Conservation (phyloP, 768 basidiomycete genomes). For the Xerocomellus chrysenteron region DNA sequence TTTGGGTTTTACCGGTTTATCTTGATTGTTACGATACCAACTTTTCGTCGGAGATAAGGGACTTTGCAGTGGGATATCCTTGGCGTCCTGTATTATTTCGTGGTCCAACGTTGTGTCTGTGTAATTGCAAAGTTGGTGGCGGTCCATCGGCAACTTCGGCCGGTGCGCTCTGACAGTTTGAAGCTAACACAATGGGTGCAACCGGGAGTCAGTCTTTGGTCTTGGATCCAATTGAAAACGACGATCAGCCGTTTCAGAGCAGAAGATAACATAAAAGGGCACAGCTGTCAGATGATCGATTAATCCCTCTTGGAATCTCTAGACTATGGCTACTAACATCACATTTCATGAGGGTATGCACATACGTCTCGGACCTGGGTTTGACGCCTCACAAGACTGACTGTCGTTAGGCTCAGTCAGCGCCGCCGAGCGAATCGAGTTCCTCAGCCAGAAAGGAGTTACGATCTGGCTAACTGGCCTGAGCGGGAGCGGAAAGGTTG, state of each 20-base stretch:
- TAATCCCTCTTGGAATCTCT: neutral
- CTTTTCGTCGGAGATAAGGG: slow-evolving; percentile 14
- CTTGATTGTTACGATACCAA: slow-evolving; percentile 15
- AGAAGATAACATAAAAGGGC: slow-evolving; percentile 11
- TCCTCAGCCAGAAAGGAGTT: slow-evolving; percentile 78
- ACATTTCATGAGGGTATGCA: slow-evolving; percentile 66
- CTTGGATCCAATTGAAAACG: neutral
- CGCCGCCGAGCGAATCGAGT: slow-evolving; percentile 58
- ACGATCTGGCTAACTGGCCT: slow-evolving; percentile 98
- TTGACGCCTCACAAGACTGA: slow-evolving; percentile 1
- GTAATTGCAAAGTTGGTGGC: neutral
- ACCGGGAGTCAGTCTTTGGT: slow-evolving; percentile 1
- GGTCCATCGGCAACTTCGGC: slow-evolving; percentile 16
- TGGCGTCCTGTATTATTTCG: neutral
- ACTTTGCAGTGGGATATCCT: slow-evolving; percentile 24
- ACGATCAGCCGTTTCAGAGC: neutral
- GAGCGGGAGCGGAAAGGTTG: slow-evolving; percentile 91
- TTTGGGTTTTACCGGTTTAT: neutral
- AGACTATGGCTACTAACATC: slow-evolving; percentile 47
- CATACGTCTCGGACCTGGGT: neutral
- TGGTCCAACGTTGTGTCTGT: neutral
- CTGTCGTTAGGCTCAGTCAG: slow-evolving; percentile 65
- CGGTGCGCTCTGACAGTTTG: neutral
- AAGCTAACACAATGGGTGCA: neutral
- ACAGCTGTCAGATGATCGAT: neutral